These are phyloP conservation scores for Ambrosiella beaveri DNA, from an alignment of 2,329 filamentous ascomycete genomes.

Conservation along the genomic window DNA sequence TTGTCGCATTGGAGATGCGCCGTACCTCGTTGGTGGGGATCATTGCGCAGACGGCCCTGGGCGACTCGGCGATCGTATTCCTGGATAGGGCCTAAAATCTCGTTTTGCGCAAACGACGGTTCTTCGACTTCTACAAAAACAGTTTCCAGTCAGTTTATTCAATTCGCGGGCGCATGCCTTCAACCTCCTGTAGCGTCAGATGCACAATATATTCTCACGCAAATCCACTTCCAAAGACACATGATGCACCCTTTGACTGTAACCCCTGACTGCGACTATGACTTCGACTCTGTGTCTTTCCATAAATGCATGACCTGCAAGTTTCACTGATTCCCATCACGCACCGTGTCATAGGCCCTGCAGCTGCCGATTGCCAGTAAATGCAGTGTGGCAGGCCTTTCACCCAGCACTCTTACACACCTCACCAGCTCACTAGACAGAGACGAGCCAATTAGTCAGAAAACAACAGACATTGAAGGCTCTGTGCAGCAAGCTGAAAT, in stretches of 20 bases:
- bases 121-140: no score
- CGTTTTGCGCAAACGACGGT: neutral
- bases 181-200: no score
- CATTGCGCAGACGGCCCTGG: slow-evolving; percentile 58
- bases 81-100: slow-evolving; percentile 49
- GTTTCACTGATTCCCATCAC: neutral
- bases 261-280: neutral
- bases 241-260: neutral
- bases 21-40: slow-evolving; percentile 76
- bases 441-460: no score
- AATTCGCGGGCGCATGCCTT: no score
- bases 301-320: no score
- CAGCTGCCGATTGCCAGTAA: neutral
- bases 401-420: neutral
- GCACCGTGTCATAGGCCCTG: neutral
- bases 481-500: no score
- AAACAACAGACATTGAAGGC: neutral
- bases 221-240: neutral
- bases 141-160: no score
- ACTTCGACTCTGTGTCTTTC: neutral
- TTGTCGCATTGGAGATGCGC: neutral
- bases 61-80: slow-evolving; percentile 78
- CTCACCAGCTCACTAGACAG: neutral
- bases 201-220: no score
- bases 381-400: neutral